Evolutionary conservation across 192 early-diverging fungal genomes (phyloP).

Genomic region (Entomortierella lignicola): DNA sequence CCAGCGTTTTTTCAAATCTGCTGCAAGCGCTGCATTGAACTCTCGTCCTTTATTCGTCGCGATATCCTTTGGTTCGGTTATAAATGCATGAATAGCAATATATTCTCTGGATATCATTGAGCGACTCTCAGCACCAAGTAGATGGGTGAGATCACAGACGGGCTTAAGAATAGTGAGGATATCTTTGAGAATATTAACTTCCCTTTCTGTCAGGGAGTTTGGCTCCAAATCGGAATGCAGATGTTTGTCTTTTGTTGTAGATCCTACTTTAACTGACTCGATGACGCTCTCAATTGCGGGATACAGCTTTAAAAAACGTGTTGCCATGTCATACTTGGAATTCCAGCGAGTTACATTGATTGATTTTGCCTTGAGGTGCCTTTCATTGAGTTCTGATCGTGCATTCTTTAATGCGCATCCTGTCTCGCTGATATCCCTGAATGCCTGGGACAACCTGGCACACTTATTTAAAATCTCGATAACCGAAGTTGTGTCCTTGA

Average conservation of each 20-base stretch:
- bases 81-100: background rate
- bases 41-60: background rate
- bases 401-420: background rate
- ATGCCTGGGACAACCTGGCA: background rate
- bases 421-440: background rate
- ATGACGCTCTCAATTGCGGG: background rate
- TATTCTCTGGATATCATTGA: background rate
- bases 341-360: background rate
- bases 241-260: background rate
- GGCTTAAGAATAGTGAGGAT: background rate
- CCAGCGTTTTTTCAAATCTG: background rate
- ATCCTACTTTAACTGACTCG: background rate
- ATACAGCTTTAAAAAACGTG: background rate
- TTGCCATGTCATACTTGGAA: conserved; percentile 1
- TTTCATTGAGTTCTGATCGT: background rate
- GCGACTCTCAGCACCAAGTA: background rate
- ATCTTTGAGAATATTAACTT: background rate
- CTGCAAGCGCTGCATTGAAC: background rate
- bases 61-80: background rate
- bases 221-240: background rate
- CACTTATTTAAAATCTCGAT: background rate
- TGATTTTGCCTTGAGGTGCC: background rate
- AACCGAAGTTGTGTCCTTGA: background rate
- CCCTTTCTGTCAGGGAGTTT: background rate
- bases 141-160: background rate